Percentiles rank a stretch among this genome's conserved stretches.
Conservation (phyloP, 495 filamentous ascomycete species). For the Penicillium nucicola region DNA sequence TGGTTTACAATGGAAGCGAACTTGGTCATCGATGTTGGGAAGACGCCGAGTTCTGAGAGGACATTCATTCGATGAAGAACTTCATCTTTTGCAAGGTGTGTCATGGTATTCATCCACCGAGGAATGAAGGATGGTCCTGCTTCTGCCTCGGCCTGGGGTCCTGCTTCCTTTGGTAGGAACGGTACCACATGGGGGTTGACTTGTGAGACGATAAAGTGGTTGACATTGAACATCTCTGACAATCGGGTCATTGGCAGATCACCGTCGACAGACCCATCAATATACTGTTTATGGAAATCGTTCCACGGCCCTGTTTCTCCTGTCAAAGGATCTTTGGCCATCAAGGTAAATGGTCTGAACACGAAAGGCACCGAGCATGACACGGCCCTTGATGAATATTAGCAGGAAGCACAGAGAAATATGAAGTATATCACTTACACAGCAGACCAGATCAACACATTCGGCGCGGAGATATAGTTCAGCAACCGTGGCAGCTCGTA, state of each 20-base stretch:
- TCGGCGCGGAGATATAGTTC: conserved; percentile 90
- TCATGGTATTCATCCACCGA: conserved; percentile 64
- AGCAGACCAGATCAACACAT: conserved; percentile 95
- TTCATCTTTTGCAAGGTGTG: conserved; percentile 77
- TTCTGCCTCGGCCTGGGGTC: conserved; percentile 38
- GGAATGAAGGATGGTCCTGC: conserved; percentile 36
- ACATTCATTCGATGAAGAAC: conserved; percentile 77
- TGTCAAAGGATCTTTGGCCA: conserved; percentile 83
- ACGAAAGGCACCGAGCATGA: conserved; percentile 92
- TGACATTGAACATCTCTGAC: conserved; percentile 96
- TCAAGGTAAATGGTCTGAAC: conserved; percentile 69
- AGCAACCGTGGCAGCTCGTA: conserved; percentile 84
- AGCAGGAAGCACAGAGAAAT: not conserved
- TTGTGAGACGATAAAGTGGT: conserved; percentile 96
- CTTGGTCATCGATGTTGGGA: conserved; percentile 78
- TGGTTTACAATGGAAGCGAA: conserved; percentile 77
- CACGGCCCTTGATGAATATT: conserved; percentile 54
- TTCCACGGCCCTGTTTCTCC: conserved; percentile 80
- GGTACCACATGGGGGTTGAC: conserved; percentile 93
- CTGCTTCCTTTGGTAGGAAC: conserved; percentile 73
- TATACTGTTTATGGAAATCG: conserved; percentile 76
- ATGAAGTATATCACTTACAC: conserved; percentile 53
- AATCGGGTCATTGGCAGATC: conserved; percentile 90
- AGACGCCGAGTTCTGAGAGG: conserved; percentile 77
- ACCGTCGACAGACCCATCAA: conserved; percentile 92